These are phyloP conservation scores for Stenogyne calaminthoides DNA, from an alignment of 305 asterid genomes.

Conservation along the genomic window DNA sequence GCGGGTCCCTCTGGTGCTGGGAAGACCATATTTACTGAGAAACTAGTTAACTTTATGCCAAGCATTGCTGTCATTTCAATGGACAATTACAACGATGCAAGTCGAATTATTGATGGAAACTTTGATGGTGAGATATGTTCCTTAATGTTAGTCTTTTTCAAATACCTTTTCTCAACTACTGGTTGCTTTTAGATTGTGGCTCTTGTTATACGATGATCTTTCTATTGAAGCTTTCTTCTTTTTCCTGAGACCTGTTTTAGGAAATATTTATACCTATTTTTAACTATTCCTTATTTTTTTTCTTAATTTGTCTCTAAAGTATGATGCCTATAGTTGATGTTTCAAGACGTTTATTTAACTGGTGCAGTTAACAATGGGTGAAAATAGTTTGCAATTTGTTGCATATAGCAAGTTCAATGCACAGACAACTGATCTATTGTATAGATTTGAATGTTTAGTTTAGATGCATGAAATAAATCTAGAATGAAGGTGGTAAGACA, in stretches of 20 bases:
- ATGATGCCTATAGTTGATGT: not conserved
- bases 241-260: not conserved
- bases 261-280: constrained; percentile 3
- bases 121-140: constrained; percentile 68
- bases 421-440: not conserved
- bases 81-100: constrained; percentile 98
- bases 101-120: constrained; percentile 95
- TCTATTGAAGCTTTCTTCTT: not conserved
- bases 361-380: not conserved
- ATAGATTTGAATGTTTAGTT: not conserved
- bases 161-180: constrained; percentile 8
- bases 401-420: not conserved
- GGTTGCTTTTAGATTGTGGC: constrained; percentile 23
- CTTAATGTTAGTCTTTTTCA: constrained; percentile 9
- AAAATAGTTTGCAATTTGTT: not conserved
- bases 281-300: constrained; percentile 5
- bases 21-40: constrained; percentile 92
- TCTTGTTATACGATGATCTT: constrained; percentile 22
- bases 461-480: constrained; percentile 4
- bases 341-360: constrained; percentile 7
- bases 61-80: constrained; percentile 93
- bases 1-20: constrained; percentile 99
- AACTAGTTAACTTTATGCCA: constrained; percentile 89
- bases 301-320: not conserved
- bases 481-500: not conserved